These are phyloP conservation scores for Sisymbrium irio DNA, from an alignment of 345 rosid genomes.

Conservation along the genomic window DNA sequence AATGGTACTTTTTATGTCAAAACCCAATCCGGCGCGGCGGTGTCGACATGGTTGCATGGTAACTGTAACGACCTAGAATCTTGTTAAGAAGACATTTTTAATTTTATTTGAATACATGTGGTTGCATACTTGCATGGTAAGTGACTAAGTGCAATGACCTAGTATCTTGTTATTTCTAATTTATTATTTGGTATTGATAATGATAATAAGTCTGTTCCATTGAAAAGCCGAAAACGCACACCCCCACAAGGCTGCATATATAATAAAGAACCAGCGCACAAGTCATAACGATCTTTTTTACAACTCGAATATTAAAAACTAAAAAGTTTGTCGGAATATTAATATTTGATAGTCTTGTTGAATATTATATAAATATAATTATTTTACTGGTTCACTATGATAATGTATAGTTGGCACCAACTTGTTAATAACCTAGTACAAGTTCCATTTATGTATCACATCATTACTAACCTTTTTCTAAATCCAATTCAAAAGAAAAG, in stretches of 20 bases:
- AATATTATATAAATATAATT: background rate
- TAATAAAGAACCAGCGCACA: conserved; percentile 22
- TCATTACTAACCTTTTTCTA: conserved; percentile 10
- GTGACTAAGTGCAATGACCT: no score
- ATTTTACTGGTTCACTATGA: background rate
- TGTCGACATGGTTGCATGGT: background rate
- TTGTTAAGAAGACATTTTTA: no score
- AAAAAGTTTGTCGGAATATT: conserved; percentile 16
- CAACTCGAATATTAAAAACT: conserved; percentile 6
- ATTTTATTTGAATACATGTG: no score
- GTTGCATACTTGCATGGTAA: no score
- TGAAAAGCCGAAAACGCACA: conserved; percentile 21
- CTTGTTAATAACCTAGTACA: conserved; percentile 35
- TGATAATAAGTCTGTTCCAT: conserved; percentile 8
- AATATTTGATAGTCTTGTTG: background rate
- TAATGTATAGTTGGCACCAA: conserved; percentile 13
- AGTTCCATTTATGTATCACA: conserved; percentile 22
- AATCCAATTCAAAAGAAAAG: conserved; percentile 5
- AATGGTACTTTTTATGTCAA: no score
- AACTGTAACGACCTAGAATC: background rate
- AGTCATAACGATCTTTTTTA: background rate
- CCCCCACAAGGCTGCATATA: conserved; percentile 1
- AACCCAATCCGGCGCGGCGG: background rate
- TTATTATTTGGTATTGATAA: background rate
- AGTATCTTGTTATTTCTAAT: background rate